Evolutionary conservation across 345 rosid species (phyloP), one percentile per base, ranked within the genome.

Genomic region (Mercurialis annua): DNA sequence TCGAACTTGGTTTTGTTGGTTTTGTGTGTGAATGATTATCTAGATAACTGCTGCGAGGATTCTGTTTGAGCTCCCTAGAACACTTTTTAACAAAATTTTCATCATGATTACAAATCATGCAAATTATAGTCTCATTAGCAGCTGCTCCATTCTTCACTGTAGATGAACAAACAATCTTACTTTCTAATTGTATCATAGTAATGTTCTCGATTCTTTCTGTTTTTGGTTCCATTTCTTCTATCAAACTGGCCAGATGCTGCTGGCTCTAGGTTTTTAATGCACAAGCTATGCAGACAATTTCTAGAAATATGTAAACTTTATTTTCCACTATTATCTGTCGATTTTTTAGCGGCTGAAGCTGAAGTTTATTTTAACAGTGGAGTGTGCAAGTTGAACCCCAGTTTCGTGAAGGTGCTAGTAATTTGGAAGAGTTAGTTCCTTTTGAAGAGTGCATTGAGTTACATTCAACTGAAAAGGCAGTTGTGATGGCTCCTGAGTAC

Each of bases 351-450:
- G n/a, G n/a, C n/a, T n/a, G 49, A 53, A 57, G 57, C 74, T 78
- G 38, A 76, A 21, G 18, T 77, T 17, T 56, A 42, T 73, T 66
- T 81, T 66, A 49, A 72, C 87, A 94, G 98, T 94, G 99, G 99
- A 83, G 96, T 0, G 87, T 91, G 66, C 90, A 84, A 82, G 82
- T 94, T 77, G 89, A 83, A 40, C 99, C 99, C 24, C 85, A 85
- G 80, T 92, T 94, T 85, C 98, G 90, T 77, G 98, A 94, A 77
- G 98, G 78, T 78, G 97, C 93, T 58, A 88, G 87, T 81, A 86
- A 91, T 66, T 71, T 92, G 63, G 90, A 94, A 71, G 99, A 92
- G 62, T 76, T 94, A 81, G 96, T 88, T 70, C 98, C 97, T 44
- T 92, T 92, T 68, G 98, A 90, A 85, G 97, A 95, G 76, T 88